Percentiles rank a stretch among this genome's conserved stretches.
Evolutionary conservation across 345 rosid genomes (phyloP).

Genomic region (Eucalyptus marginata): DNA sequence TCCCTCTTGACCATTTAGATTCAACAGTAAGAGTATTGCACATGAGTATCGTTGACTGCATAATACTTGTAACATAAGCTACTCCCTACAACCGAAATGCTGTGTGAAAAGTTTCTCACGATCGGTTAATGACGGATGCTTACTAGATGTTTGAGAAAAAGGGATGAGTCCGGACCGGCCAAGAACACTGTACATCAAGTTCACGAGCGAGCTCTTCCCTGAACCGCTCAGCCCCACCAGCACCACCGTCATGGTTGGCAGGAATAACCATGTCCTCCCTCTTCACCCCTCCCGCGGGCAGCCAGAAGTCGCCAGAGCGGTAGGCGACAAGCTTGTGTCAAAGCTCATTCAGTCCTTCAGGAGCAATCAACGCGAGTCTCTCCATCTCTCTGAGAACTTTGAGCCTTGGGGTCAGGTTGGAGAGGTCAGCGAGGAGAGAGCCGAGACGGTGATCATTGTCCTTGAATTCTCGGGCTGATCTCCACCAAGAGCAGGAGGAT

Average conservation of each 20-base stretch:
- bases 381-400: constrained; percentile 33
- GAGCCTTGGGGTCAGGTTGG: constrained; percentile 18
- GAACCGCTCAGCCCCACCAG: constrained; percentile 37
- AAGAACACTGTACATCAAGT: constrained; percentile 54
- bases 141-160: constrained; percentile 28
- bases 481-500: neutral
- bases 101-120: neutral
- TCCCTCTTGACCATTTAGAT: neutral
- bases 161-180: constrained; percentile 41
- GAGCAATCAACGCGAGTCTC: constrained; percentile 35
- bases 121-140: neutral
- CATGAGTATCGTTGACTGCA: neutral
- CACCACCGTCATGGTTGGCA: constrained; percentile 25
- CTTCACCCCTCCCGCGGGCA: constrained; percentile 26
- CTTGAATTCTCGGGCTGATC: neutral
- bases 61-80: neutral
- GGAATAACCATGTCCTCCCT: constrained; percentile 42
- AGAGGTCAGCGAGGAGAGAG: neutral
- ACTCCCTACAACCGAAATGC: neutral
- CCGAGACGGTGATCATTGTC: neutral
- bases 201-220: constrained; percentile 50
- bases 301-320: constrained; percentile 44
- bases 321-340: constrained; percentile 27
- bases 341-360: constrained; percentile 37
- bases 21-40: neutral